Evolutionary conservation across 495 filamentous ascomycete species (phyloP), one percentile per base, ranked within the genome.

Genomic region (Neurospora sp.): DNA sequence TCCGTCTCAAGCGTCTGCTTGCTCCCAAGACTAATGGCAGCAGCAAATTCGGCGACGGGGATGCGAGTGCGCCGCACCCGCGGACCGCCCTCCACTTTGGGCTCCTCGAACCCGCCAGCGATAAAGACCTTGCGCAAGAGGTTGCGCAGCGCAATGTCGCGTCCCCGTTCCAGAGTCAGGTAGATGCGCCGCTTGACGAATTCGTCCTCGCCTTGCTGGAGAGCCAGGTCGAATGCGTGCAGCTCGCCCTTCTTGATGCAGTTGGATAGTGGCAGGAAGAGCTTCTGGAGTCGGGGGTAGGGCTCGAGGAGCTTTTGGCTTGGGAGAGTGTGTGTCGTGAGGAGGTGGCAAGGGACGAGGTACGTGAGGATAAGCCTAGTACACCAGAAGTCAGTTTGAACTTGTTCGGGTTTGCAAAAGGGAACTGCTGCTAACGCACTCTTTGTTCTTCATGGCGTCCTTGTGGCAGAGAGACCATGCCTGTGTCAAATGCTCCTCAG

Each of bases 101-200:
- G 75, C 73, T 92, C 90, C 75, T 95, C 91, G 62, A 90, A 95
- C 14, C 93, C 94, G 41, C 90, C 91, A 1, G 90, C 88, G 49
- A 97, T 82, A 79, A 94, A 97, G 2, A 98, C 94, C 74, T 96
- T 96, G 31, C 96, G 89, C 72, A 97, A 88, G 0, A 99, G 83
- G 78, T 98, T 99, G 14, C 96, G 90, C 72, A 98, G 79, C 10
- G 93, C 91, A 70, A 99, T 93, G 75, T 99, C 96, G 10, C 95
- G 90, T 4, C 93, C 93, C 8, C 96, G 90, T 76, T 99, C 96
- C 0, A 99, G 87, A 0, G 95, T 97, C 16, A 99, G 87, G 81
- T 97, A 98, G 76, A 98, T 97, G 23, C 96, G 92, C n/a, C 93
- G 89, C 81, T 92, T 95, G 69, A 98, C 94, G 72, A 98, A 97